Base-by-base conservation (phyloP, 2,329 filamentous ascomycete genomes). In the Fusarium sp. region DNA sequence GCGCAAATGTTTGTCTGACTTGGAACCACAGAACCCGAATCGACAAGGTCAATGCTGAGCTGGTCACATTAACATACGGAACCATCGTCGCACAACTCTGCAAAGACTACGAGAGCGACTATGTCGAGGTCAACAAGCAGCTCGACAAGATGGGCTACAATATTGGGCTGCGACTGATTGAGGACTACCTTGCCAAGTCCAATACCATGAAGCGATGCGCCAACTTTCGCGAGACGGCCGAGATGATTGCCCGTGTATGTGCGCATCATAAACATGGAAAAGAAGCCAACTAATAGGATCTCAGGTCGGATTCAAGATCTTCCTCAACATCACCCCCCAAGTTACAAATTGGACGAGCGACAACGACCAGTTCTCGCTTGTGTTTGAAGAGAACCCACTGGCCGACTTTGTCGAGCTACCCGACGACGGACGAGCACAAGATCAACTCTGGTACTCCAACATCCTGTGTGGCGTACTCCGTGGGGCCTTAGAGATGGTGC, bases 61-160 rank as follows among this genome's bases (percentile, higher is more conserved):
- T 99, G 66, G 95, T 99, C 57, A 97, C 94, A 49, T 87, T 99
- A 75, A 99, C 96, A 31, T 99, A 99, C 80, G 96, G 96, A 77
- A 98, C 96, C 23, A 96, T 99, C 69, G 96, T 99, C 62, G 92
- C 93, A 62, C 95, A 98, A 80, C 85, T 99, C 71, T 98, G 95
- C 84, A 95, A 95, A 80, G 96, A 99, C 83, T 97, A 95, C 79
- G 93, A 97, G 74, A 90, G 89, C 75, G 93, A 98, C 82, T 99
- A 99, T 78, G 85, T 88, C 56, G 93, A 98, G 79, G 95, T 99
- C 78, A 99, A 99, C 83, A 93, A 95, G 80, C 96, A 99, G 80
- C 87, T 99, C 46, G 96, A 99, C 78, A 96, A 95, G 82, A 99
- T 99, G 96, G 96, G 96, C 60, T 97, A 98, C 83, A 98, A 98